Base-by-base conservation (phyloP, 192 early-diverging fungal genomes). In the Linderina pennispora region DNA sequence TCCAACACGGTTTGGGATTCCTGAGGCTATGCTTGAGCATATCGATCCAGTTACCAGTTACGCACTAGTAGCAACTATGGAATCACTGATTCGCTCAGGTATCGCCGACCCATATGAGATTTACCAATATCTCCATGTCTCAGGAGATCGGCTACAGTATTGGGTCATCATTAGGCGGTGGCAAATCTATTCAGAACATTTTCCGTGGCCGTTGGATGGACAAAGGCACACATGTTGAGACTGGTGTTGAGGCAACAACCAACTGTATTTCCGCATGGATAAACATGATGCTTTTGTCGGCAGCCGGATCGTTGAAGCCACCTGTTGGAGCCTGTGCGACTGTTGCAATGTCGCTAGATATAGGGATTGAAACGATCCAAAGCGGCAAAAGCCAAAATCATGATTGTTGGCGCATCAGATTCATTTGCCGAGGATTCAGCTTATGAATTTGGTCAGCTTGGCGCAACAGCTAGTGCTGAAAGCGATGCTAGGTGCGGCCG, bases 221-320 rank as follows among this genome's bases (percentile, higher is more conserved):
- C 53, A 77, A 82, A 53, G 84, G 83, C 43, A 77, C 87, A 16
- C 87, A 90, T 64, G 80, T 83, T 56, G 90, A 92, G 53, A 87
- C 90, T 56, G 70, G 90, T 40, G 88, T 91, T 53, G 90, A 92
- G 64, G 79, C 78, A 20, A 91, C 91, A 79, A 90, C 91, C 75
- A 92, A 92, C 81, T 91, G 88, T 45, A 92, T 88, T 83, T 80
- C 90, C 45, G 90, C 87, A 44, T 92, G 90, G 90, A 76, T 92
- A 50, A 92, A 92, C 76, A 77, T 92, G 80, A 74, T 92, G 55
- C 70, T 92, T 39, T 76, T 92, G 14, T 90, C 28, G 28, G 5
- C 28, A 11, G 5, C 28, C 28, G 28, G 28, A 8, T 11, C 28
- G 6, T 8, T 31, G 73, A 89, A 38, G 28, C 28, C 28, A 5